These are phyloP conservation scores for Rosa chinensis DNA, from an alignment of 306 rosid genomes.

Conservation along the genomic window DNA sequence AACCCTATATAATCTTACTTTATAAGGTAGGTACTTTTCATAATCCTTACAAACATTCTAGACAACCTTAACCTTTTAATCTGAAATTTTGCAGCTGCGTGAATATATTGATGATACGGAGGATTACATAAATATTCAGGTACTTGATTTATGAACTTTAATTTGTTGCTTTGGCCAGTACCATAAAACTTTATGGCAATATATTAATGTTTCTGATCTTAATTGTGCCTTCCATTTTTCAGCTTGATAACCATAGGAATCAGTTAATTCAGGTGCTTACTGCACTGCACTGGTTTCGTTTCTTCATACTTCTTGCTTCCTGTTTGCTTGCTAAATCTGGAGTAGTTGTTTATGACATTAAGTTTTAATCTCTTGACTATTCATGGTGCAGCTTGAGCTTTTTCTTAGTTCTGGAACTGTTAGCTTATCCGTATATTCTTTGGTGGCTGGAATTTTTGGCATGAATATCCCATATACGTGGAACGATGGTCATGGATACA, in stretches of 20 bases:
- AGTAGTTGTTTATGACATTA: neutral
- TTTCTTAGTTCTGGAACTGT: conserved; percentile 64
- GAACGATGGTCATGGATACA: conserved; percentile 41
- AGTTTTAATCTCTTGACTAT: conserved; percentile 9
- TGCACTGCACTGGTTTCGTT: neutral
- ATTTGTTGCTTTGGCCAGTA: neutral
- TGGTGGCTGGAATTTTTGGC: conserved; percentile 67
- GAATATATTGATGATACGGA: conserved; percentile 86
- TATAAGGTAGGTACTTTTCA: neutral
- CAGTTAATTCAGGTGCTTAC: conserved; percentile 57
- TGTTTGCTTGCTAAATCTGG: neutral
- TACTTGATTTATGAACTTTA: conserved; percentile 3
- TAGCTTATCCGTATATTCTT: conserved; percentile 48
- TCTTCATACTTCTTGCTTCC: neutral
- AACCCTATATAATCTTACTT: neutral
- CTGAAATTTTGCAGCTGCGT: conserved; percentile 57
- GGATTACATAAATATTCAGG: conserved; percentile 91
- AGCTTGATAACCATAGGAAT: conserved; percentile 65
- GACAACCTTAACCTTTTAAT: conserved; percentile 13
- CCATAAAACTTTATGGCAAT: neutral
- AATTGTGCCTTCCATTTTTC: conserved; percentile 30
- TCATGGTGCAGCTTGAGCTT: conserved; percentile 65
- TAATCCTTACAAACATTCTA: neutral
- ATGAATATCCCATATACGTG: conserved; percentile 68
- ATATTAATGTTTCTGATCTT: conserved; percentile 14